Percentiles rank a stretch among this genome's conserved stretches.
Conservation (phyloP, 306 rosid species). For the Gleditsia sinensis region DNA sequence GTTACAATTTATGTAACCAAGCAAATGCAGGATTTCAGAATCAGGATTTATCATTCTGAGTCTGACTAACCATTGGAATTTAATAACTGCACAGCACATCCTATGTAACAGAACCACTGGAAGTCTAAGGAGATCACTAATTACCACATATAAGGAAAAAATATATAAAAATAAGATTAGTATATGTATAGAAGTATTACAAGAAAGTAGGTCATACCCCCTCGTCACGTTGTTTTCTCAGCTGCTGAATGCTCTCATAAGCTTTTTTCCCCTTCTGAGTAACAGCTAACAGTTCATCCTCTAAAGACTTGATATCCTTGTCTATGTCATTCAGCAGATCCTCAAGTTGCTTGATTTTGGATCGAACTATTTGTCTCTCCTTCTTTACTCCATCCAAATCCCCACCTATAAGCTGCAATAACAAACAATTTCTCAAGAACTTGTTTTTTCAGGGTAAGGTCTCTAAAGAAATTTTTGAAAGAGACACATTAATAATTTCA, state of each 20-base stretch:
- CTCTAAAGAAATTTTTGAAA: conserved; percentile 21
- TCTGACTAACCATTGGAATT: not conserved
- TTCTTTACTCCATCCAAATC: conserved; percentile 92
- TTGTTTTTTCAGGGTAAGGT: not conserved
- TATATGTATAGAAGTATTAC: not conserved
- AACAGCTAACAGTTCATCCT: conserved; percentile 63
- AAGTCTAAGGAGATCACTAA: not conserved
- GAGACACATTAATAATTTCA: not conserved
- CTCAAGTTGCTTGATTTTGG: conserved; percentile 86
- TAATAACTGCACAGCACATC: not conserved
- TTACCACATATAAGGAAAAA: not conserved
- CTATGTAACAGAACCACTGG: not conserved
- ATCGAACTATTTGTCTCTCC: conserved; percentile 72
- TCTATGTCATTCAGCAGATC: conserved; percentile 59
- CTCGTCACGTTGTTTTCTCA: conserved; percentile 77
- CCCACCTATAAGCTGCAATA: conserved; percentile 74
- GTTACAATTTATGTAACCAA: not conserved
- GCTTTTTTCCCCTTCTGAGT: conserved; percentile 75
- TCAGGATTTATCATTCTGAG: not conserved
- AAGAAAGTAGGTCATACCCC: conserved; percentile 59
- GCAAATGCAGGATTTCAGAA: not conserved
- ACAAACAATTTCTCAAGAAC: conserved; percentile 26
- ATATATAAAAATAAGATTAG: not conserved
- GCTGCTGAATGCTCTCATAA: conserved; percentile 63
- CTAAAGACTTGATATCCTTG: conserved; percentile 61